These are phyloP conservation scores for Ascochyta koolunga DNA, from an alignment of 2,329 filamentous ascomycete genomes.

Conservation along the genomic window DNA sequence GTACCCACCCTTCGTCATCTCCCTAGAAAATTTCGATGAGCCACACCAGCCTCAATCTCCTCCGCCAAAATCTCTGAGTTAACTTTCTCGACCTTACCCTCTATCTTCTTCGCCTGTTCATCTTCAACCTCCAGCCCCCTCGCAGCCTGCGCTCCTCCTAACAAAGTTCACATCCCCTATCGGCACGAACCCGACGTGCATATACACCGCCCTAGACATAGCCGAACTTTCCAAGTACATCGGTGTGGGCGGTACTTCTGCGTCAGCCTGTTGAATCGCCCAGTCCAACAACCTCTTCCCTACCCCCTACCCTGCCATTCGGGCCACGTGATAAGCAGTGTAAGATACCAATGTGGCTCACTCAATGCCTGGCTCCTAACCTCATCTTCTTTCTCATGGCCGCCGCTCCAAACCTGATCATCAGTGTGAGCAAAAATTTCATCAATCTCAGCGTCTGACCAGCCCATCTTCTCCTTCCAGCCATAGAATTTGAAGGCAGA, in stretches of 20 bases:
- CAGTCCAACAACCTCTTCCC: constrained; percentile 37
- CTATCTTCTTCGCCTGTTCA: neutral
- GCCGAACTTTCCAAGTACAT: constrained; percentile 39
- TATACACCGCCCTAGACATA: constrained; percentile 35
- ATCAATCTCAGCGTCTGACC: constrained; percentile 32
- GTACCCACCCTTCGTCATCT: too few species aligned
- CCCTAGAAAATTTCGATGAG: too few species aligned
- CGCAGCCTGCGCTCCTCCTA: constrained; percentile 1
- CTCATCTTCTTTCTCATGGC: constrained; percentile 25
- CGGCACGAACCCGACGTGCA: constrained; percentile 39
- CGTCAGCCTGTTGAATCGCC: constrained; percentile 42
- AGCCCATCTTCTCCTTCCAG: constrained; percentile 28
- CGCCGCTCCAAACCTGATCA: constrained; percentile 26
- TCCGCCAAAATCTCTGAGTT: constrained; percentile 5
- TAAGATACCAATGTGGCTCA: constrained; percentile 42
- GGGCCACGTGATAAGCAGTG: constrained; percentile 34
- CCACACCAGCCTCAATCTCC: neutral
- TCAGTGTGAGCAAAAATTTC: constrained; percentile 33
- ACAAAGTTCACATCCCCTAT: neutral
- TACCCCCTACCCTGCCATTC: constrained; percentile 39
- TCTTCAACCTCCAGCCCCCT: constrained; percentile 6
- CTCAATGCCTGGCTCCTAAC: constrained; percentile 22
- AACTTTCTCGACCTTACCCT: neutral
- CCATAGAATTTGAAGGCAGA: constrained; percentile 27
- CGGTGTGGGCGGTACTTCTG: constrained; percentile 23